Base-by-base conservation (phyloP, 108 stramenopile genomes). In the Schizochytrium sp. region DNA sequence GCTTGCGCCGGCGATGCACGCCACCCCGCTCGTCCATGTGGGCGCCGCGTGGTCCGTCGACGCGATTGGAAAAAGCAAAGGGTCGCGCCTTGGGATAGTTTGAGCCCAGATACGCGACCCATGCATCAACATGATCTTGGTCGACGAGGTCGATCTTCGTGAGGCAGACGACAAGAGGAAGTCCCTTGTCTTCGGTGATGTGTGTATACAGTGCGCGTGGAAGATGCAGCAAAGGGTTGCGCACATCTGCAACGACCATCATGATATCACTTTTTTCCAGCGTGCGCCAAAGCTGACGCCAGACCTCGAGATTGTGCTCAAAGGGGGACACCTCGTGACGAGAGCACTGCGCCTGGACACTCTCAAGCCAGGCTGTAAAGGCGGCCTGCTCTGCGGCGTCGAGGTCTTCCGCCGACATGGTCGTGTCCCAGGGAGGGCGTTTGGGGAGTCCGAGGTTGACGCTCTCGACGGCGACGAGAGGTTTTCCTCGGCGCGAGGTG, bases 221-320 rank as follows among this genome's bases (percentile, higher is more conserved):
- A 25, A 97, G 89, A 91, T 99, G 99, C 88, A 99, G 97, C 29
- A 97, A 72, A 4, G 98, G 98, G 95, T 99, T 98, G 87, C 99
- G 91, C 6, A 96, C 97, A 90, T 99, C 99, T 10, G 98, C 98
- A 60, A 99, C 95, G 88, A 98, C 97, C 41, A 97, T 88, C 58
- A 99, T 89, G 58, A 96, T 93, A 47, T 96, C 92, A 48, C 95
- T 96, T 87, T 97, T 92, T 88, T 99, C 98, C 90, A 98, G 87
- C 16, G 98, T 97, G 28, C 98, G 94, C 98, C 99, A 99, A 14
- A 99, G 93, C 93, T 99, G 99, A 16, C 97, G 90, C 99, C 99
- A 99, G 29, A 99, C 98, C 72, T 98, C 95, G 8, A 99, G 58
- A 92, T 99, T 99, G 94, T 98, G 98, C 93, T 99, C 99, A 91